Evolutionary conservation across 257 asterid species (phyloP), one percentile per base, ranked within the genome.

Genomic region (Anisodus acutangulus): DNA sequence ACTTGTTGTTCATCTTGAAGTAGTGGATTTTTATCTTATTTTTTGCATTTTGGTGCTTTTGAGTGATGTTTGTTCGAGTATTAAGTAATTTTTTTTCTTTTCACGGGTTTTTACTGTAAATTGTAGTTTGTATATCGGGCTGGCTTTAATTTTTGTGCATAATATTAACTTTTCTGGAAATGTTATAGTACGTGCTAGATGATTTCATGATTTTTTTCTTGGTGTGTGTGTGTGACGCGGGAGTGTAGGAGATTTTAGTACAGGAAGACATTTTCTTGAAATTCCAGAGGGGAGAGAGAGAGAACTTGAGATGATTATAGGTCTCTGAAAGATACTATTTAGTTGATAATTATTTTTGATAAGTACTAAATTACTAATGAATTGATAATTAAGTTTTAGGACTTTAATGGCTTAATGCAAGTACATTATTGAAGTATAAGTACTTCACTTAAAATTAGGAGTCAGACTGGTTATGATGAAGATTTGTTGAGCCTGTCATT

Each of bases 391-490:
- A 68, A 39, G 15, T 49, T 17, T 67, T 67, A 31, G 74, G 19
- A 67, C 47, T 67, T 31, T 67, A 67, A 66, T 31, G 74, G 47
- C 31, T 64, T 64, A 11, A 64, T 64, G 71, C 71, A 64, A 64
- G 45, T 67, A 12, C 55, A 66, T 4, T 64, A 64, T 63, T 63
- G 70, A 64, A 64, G 45, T 64, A 64, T 64, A 11, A 64, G 45
- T 66, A 66, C 19, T 10, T 26, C 47, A 35, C 9, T 1, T 67
- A 35, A 1, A 67, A 37, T 67, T 66, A 12, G 74, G 74, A 12
- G 49, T 67, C 41, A 67, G 19, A 35, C 47, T 66, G 31, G 72
- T 31, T 66, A 66, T 66, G 72, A 12, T 66, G 72, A 66, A 66
- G 47, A 31, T 66, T 66, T 66, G 45, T 66, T 35, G 47, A 66